phyloP scores from a whole-genome alignment of 1,284 basidiomycete species.

The Megacollybia platyphylla region DNA sequence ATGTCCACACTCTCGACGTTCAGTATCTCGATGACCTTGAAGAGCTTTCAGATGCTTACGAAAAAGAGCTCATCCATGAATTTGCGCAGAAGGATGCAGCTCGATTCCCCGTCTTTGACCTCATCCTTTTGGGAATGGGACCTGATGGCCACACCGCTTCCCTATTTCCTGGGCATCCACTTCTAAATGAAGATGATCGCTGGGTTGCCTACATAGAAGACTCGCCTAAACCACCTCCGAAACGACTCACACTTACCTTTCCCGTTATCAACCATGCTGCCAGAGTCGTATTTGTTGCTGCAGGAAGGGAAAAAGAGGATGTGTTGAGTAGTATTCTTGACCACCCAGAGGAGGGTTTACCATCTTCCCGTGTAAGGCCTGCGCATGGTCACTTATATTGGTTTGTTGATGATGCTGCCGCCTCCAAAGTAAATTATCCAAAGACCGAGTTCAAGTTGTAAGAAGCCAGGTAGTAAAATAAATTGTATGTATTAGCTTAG shows the following conservation, averaged over 20 bases:
- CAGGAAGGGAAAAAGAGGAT: conserved; percentile 79
- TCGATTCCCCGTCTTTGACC: conserved; percentile 89
- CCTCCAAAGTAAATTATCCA: conserved; percentile 46
- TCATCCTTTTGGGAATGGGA: conserved; percentile 89
- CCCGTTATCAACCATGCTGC: conserved; percentile 90
- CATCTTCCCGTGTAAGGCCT: conserved; percentile 75
- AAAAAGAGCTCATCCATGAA: conserved; percentile 81
- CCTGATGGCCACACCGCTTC: conserved; percentile 95
- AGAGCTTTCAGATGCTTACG: conserved; percentile 86
- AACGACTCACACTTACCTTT: conserved; percentile 83
- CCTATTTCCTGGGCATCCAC: conserved; percentile 85
- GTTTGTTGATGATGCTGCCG: conserved; percentile 82
- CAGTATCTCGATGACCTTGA: conserved; percentile 68
- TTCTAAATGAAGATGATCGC: conserved; percentile 75
- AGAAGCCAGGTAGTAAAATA: conserved; percentile 3
- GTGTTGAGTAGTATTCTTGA: conserved; percentile 70
- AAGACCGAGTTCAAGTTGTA: conserved; percentile 42
- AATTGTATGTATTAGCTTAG: conserved; percentile 9
- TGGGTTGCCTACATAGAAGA: conserved; percentile 95
- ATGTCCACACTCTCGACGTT: conserved; percentile 83
- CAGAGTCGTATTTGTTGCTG: conserved; percentile 79
- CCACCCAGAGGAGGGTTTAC: conserved; percentile 69
- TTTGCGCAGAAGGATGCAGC: conserved; percentile 87
- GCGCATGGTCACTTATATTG: conserved; percentile 76
- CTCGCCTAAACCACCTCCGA: conserved; percentile 88